Evolutionary conservation across 768 basidiomycete genomes (phyloP), one percentile per base, ranked within the genome.

Genomic region (Tricholoma flavovirens): DNA sequence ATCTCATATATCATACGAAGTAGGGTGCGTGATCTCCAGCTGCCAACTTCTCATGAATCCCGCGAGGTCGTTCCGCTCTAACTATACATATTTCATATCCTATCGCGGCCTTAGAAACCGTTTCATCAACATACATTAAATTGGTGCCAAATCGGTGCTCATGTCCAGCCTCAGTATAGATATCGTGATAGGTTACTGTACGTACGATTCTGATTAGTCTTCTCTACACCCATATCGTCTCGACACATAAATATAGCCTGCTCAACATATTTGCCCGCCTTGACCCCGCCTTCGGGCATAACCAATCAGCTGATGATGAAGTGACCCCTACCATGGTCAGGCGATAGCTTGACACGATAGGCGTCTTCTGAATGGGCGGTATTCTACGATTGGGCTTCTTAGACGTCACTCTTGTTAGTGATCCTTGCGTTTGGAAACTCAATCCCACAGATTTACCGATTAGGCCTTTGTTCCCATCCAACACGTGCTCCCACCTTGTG

Each of bases 281-380:
- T 17, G 38, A n/a, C 11, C 43, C 10, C 43, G 22, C 22, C 43
- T 22, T 21, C 43, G 43, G 21, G 6, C 22, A 40, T 24, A 26
- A n/a, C 10, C 12, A 32, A 56, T 56, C 38, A 56, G 55, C 59
- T 62, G 59, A 62, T 56, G 58, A 58, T 9, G 38, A 10, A 12
- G 22, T 6, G 15, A 19, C 21, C 46, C 32, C 52, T 56, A 62
- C 59, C 59, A 62, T 62, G 61, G 60, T 62, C 61, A 60, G 57
- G 33, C 53, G 32, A 51, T 32, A 35, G 17, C n/a, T n/a, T n/a
- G 48, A 22, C 22, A 50, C 15, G 32, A 51, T 38, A 53, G 12
- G 24, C 24, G 5, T n/a, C n/a, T n/a, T n/a, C n/a, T n/a, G n/a
- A n/a, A 51, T 38, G 49, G 12, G 24, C 24, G 5, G 24, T 26